phyloP scores from a whole-genome alignment of 1,284 basidiomycete species.

The Melampsora americana region DNA sequence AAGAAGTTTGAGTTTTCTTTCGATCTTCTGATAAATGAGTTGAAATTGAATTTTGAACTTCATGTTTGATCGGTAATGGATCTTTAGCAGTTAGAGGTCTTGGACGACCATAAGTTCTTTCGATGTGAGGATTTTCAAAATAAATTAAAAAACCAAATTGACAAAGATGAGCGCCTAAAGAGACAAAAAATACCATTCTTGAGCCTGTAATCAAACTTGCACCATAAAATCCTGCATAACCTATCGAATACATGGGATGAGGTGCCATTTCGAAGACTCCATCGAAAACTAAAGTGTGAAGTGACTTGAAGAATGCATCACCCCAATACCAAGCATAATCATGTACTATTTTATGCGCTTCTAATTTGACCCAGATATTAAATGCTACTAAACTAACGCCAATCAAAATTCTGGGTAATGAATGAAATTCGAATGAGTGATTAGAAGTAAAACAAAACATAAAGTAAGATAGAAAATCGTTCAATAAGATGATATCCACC shows the following conservation, averaged over 20 bases:
- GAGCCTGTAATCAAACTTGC: constrained; percentile 82
- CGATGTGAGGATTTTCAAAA: constrained; percentile 89
- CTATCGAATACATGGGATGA: constrained; percentile 92
- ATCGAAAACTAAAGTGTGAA: constrained; percentile 78
- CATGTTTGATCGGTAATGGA: constrained; percentile 13
- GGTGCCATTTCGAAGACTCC: constrained; percentile 90
- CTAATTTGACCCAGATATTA: constrained; percentile 98
- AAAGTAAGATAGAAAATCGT: constrained; percentile 92
- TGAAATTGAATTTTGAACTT: too few species aligned
- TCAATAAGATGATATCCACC: constrained; percentile 92
- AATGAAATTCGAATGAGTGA: constrained; percentile 56
- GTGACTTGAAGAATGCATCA: constrained; percentile 81
- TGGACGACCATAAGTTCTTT: constrained; percentile 45
- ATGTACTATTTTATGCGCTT: constrained; percentile 94
- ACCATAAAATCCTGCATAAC: constrained; percentile 71
- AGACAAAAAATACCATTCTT: constrained; percentile 88
- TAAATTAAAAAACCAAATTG: constrained; percentile 95
- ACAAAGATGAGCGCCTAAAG: constrained; percentile 83
- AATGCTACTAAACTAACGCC: constrained; percentile 83
- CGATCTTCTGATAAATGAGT: background rate
- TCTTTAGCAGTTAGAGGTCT: constrained; percentile 45
- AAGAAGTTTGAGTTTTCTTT: background rate
- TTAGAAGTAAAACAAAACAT: constrained; percentile 71
- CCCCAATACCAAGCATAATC: constrained; percentile 84
- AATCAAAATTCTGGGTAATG: constrained; percentile 69